Percentiles rank a stretch among this genome's conserved stretches.
These are phyloP conservation scores for Dactylellina parvicollis DNA, from an alignment of 2,329 filamentous ascomycete species.

Conservation along the genomic window DNA sequence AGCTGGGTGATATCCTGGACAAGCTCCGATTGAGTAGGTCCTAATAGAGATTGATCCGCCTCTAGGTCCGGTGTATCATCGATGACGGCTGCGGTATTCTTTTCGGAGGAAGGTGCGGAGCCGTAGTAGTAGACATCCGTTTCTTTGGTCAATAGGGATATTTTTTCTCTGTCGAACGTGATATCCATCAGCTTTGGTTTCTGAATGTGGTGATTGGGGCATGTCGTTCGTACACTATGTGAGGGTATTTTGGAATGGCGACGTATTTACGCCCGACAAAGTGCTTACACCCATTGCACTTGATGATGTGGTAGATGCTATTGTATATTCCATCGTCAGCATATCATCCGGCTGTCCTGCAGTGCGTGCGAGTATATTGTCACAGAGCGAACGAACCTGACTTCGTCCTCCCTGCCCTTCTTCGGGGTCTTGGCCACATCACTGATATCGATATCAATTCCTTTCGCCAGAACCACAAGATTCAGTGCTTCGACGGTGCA, in stretches of 20 bases:
- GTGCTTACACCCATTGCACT: slow-evolving; percentile 15
- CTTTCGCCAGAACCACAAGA: not conserved
- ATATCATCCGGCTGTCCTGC: no score
- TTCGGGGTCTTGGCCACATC: not conserved
- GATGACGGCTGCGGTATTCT: not conserved
- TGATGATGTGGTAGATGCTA: slow-evolving; percentile 7
- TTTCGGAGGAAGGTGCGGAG: not conserved
- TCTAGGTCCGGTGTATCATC: not conserved
- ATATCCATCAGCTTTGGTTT: not conserved
- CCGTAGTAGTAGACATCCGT: slow-evolving; percentile 8
- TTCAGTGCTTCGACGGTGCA: slow-evolving; percentile 2
- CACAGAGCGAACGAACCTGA: not conserved
- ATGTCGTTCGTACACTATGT: slow-evolving; percentile 10
- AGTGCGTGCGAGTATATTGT: not conserved
- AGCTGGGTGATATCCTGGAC: slow-evolving; percentile 30
- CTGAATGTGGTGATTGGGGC: not conserved
- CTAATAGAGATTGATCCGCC: not conserved
- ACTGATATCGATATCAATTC: not conserved
- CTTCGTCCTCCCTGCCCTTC: slow-evolving; percentile 16
- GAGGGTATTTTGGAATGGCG: slow-evolving; percentile 9
- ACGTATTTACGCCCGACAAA: slow-evolving; percentile 23
- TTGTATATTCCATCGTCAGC: not conserved
- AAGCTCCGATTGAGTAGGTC: not conserved
- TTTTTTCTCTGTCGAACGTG: not conserved
- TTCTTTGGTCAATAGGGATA: slow-evolving; percentile 6